phyloP scores from a whole-genome alignment of 768 basidiomycete genomes.

The Mycena albidolilacea region DNA sequence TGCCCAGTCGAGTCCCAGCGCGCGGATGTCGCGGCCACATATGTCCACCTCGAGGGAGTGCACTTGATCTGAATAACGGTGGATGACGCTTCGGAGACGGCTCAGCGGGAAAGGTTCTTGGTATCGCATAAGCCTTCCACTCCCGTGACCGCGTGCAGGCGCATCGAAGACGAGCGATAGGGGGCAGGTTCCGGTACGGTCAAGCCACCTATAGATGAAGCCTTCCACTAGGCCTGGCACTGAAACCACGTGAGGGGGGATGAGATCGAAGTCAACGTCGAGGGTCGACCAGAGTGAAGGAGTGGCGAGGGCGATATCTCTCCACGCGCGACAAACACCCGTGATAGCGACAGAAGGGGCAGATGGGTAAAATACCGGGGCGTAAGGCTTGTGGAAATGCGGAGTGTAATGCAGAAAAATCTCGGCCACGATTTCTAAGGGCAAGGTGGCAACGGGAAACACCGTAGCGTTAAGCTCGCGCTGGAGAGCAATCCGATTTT shows the following conservation, averaged over 20 bases:
- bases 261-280: neutral
- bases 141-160: too few species aligned
- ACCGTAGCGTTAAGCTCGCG: neutral
- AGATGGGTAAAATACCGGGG: too few species aligned
- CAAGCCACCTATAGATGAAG: neutral
- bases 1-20: slow-evolving; percentile 3
- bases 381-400: too few species aligned
- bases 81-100: slow-evolving; percentile 4
- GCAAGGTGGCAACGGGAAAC: slow-evolving; percentile 10
- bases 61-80: neutral
- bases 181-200: slow-evolving; percentile 2
- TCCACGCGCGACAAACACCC: neutral
- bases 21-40: neutral
- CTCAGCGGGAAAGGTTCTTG: neutral
- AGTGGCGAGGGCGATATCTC: slow-evolving; percentile 4
- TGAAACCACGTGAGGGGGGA: neutral
- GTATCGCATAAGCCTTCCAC: too few species aligned
- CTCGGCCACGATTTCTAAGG: slow-evolving; percentile 2
- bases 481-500: too few species aligned
- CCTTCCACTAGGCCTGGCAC: neutral
- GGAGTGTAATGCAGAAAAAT: neutral
- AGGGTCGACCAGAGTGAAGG: slow-evolving; percentile 16
- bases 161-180: neutral
- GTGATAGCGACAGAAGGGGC: too few species aligned
- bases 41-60: neutral